Evolutionary conservation across 192 early-diverging fungal species (phyloP).

Genomic region (Backusella australiensis): DNA sequence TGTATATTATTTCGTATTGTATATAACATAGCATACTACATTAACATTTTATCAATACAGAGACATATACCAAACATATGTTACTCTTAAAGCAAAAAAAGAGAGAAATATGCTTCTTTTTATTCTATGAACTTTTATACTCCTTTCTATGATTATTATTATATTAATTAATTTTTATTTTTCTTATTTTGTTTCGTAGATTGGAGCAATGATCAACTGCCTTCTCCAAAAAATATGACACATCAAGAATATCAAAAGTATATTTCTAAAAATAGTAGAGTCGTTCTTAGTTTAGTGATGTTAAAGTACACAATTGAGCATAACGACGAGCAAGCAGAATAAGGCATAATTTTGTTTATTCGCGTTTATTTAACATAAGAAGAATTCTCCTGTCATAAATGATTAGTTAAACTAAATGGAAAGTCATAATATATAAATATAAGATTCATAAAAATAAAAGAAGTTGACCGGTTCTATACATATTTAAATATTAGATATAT

Average conservation of each 20-base stretch:
- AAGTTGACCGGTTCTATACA: neutral
- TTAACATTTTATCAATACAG: neutral
- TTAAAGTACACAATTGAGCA: neutral
- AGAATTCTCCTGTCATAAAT: neutral
- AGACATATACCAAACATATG: neutral
- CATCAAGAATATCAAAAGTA: neutral
- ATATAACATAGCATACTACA: neutral
- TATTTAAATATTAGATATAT: neutral
- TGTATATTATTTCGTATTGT: too few relatives aligned
- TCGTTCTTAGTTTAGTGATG: neutral
- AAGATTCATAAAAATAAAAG: neutral
- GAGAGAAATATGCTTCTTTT: neutral
- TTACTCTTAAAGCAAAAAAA: neutral
- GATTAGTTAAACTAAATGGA: neutral
- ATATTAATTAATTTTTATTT: neutral
- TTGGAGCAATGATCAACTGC: neutral
- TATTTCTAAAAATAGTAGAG: neutral
- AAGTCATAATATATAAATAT: neutral
- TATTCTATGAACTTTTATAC: neutral
- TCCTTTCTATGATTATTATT: neutral
- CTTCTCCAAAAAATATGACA: neutral
- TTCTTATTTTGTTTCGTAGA: neutral
- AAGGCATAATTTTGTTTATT: neutral
- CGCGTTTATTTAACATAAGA: slow-evolving; percentile 3
- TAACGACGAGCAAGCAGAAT: neutral